These are phyloP conservation scores for Plasmodium yoelii DNA, from an alignment of 169 alveolate genomes.

Conservation along the genomic window DNA sequence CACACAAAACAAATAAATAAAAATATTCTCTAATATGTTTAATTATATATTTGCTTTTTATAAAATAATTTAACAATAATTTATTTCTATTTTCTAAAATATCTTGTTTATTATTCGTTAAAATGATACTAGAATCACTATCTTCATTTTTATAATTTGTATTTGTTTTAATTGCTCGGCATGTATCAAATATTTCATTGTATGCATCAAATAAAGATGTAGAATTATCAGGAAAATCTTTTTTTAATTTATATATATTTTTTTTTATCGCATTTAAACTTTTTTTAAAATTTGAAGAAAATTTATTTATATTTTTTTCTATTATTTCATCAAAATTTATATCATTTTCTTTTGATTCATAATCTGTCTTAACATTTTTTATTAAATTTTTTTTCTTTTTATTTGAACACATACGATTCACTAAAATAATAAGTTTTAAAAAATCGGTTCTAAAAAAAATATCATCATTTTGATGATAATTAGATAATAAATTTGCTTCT, in stretches of 20 bases:
- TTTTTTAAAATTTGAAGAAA: constrained; percentile 39
- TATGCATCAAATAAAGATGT: neutral
- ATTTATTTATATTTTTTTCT: constrained; percentile 15
- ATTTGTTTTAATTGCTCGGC: too few species aligned
- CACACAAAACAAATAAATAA: constrained; percentile 41
- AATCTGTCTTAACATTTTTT: too few species aligned
- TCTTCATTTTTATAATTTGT: too few species aligned
- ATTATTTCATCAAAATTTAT: neutral
- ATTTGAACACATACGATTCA: neutral
- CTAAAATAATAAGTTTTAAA: constrained; percentile 16
- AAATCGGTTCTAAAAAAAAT: constrained; percentile 38
- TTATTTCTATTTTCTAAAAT: constrained; percentile 1
- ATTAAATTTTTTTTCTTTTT: too few species aligned
- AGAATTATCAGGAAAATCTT: neutral
- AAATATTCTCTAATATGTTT: constrained; percentile 46
- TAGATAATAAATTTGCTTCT: neutral
- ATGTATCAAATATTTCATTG: neutral
- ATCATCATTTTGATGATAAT: constrained; percentile 17
- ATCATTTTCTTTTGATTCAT: neutral
- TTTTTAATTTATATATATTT: constrained; percentile 3
- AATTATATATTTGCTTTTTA: constrained; percentile 7
- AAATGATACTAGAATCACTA: too few species aligned
- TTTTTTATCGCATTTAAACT: constrained; percentile 3
- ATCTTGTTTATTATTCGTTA: neutral
- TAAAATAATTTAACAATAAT: constrained; percentile 24